Conservation (phyloP, 805 yeast species). For the Cyberlindnera veronae region DNA sequence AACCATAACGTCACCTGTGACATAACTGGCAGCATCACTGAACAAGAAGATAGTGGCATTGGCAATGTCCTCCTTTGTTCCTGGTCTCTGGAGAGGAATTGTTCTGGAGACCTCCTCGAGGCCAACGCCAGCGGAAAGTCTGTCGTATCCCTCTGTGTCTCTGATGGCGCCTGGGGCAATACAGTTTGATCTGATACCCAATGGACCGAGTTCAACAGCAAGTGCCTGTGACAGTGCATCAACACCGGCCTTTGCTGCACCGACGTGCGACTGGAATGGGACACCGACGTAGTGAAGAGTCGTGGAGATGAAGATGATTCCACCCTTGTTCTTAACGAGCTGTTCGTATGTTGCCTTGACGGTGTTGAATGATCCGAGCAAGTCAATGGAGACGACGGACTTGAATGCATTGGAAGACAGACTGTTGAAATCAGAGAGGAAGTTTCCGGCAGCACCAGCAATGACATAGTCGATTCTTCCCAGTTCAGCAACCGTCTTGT, state of each 20-base stretch:
- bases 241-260: conserved; percentile 94
- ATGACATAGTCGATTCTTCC: conserved; percentile 85
- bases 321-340: conserved; percentile 64
- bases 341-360: conserved; percentile 75
- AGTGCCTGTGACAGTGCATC: conserved; percentile 82
- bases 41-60: conserved; percentile 81
- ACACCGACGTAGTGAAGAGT: conserved; percentile 88
- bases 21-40: conserved; percentile 75
- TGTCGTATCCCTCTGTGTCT: conserved; percentile 79
- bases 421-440: conserved; percentile 73
- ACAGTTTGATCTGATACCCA: conserved; percentile 79
- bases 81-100: conserved; percentile 60
- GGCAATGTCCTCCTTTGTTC: conserved; percentile 76
- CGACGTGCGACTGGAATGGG: conserved; percentile 86
- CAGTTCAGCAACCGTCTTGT: conserved; percentile 56
- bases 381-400: conserved; percentile 81
- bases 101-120: conserved; percentile 38
- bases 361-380: conserved; percentile 86
- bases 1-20: conserved; percentile 72
- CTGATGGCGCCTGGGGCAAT: conserved; percentile 91
- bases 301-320: conserved; percentile 76
- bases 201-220: conserved; percentile 89
- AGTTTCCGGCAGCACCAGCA: conserved; percentile 97
- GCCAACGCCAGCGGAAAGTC: conserved; percentile 48
- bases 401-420: conserved; percentile 84